Percentiles rank a stretch among this genome's conserved stretches.
Evolutionary conservation across 2,329 filamentous ascomycete species (phyloP).

Genomic region (Colletotrichum cuscutae): DNA sequence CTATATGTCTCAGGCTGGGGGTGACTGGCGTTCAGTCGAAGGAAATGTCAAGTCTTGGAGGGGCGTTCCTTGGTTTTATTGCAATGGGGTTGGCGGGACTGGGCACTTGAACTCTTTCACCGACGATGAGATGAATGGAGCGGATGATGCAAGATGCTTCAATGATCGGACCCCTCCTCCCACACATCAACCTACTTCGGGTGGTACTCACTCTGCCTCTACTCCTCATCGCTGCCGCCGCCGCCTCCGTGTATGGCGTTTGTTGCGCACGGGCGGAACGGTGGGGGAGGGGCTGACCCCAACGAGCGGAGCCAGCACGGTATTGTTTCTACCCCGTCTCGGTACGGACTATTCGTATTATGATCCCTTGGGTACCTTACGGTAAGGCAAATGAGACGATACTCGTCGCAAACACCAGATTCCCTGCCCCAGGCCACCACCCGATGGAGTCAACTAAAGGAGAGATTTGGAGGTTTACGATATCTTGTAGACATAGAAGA

Average conservation of each 20-base stretch:
- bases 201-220: not conserved
- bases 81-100: not conserved
- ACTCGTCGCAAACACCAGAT: not conserved
- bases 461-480: not conserved
- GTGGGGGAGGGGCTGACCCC: constrained; percentile 33
- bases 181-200: not conserved
- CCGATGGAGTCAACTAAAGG: not conserved
- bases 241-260: constrained; percentile 1
- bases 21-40: not conserved
- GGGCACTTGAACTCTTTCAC: not conserved
- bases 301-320: not conserved
- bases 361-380: no score
- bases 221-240: not conserved
- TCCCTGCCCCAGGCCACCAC: not conserved
- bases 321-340: not conserved
- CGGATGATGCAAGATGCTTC: not conserved
- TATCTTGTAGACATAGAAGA: not conserved
- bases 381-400: not conserved
- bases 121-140: not conserved
- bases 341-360: not conserved
- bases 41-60: not conserved
- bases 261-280: constrained; percentile 21
- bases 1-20: not conserved
- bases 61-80: constrained; percentile 14
- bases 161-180: constrained; percentile 10